Conservation (phyloP, 805 yeast genomes). For the Myxozyma geophila region DNA sequence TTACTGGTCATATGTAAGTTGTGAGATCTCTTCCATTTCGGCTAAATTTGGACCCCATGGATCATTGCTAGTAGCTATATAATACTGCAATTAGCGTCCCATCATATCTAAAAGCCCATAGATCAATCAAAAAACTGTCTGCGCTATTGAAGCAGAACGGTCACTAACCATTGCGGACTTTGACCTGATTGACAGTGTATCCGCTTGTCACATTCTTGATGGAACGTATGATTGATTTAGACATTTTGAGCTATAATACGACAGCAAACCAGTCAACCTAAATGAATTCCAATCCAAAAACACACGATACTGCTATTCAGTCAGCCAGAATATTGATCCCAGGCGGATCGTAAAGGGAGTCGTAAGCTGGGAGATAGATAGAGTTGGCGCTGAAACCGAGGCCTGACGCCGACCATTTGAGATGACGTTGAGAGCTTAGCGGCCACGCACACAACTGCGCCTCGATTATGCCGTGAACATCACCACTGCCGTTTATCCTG, state of each 20-base stretch:
- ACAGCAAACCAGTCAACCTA: no score
- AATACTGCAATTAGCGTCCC: neutral
- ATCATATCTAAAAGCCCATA: neutral
- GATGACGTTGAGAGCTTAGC: conserved; percentile 3
- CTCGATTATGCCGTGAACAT: neutral
- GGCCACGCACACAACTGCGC: neutral
- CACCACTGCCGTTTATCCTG: neutral
- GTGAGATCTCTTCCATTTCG: conserved; percentile 82
- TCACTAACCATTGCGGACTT: conserved; percentile 68
- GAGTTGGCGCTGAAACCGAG: no score
- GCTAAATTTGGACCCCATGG: conserved; percentile 77
- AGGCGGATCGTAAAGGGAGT: no score
- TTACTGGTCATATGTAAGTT: conserved; percentile 64
- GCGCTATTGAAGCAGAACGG: neutral
- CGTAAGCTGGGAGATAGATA: neutral
- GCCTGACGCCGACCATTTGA: neutral
- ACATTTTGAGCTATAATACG: conserved; percentile 12
- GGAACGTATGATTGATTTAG: conserved; percentile 32
- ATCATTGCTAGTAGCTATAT: conserved; percentile 80
- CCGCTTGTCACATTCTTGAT: conserved; percentile 85
- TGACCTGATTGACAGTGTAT: conserved; percentile 81
- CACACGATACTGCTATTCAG: no score
- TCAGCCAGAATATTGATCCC: no score
- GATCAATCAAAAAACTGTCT: neutral
- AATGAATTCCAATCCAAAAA: no score